These are phyloP conservation scores for Leishmania turanica DNA, from an alignment of 208 protist genomes.

Conservation along the genomic window DNA sequence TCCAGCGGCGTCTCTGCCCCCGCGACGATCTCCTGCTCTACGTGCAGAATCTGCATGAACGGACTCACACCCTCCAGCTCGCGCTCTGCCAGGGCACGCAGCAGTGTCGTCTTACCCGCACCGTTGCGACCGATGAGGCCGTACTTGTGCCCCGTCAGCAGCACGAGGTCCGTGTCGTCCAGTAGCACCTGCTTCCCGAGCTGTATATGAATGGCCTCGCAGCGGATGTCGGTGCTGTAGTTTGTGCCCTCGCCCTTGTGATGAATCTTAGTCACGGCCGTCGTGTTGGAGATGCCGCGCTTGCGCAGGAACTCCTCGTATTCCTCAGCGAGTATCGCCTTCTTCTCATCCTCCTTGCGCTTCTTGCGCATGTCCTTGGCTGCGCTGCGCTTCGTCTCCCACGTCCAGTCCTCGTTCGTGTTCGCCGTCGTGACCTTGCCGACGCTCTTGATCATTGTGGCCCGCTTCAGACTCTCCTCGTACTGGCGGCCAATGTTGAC, in stretches of 20 bases:
- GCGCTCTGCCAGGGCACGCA: constrained; percentile 93
- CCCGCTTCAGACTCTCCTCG: constrained; percentile 85
- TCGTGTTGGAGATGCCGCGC: constrained; percentile 76
- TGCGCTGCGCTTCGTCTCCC: constrained; percentile 86
- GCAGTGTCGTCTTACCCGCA: constrained; percentile 94
- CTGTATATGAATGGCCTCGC: constrained; percentile 87
- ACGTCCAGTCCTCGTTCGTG: constrained; percentile 91
- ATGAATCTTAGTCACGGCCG: constrained; percentile 86
- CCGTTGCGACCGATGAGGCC: constrained; percentile 97
- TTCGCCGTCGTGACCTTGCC: constrained; percentile 82
- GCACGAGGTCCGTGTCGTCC: constrained; percentile 73
- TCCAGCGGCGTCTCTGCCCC: constrained; percentile 83
- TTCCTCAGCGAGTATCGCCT: constrained; percentile 84
- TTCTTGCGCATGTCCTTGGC: constrained; percentile 90
- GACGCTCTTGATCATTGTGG: constrained; percentile 83
- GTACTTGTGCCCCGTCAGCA: constrained; percentile 94
- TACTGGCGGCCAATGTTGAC: constrained; percentile 89
- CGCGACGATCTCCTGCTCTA: constrained; percentile 97
- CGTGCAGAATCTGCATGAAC: constrained; percentile 97
- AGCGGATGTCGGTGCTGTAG: constrained; percentile 88
- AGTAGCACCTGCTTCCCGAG: constrained; percentile 91
- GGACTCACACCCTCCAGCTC: constrained; percentile 95
- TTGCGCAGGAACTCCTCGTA: constrained; percentile 91
- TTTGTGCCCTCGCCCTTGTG: constrained; percentile 77
- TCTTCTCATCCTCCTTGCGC: constrained; percentile 91